Evolutionary conservation across 2,329 filamentous ascomycete genomes (phyloP).

Genomic region (Clonostachys sp.): DNA sequence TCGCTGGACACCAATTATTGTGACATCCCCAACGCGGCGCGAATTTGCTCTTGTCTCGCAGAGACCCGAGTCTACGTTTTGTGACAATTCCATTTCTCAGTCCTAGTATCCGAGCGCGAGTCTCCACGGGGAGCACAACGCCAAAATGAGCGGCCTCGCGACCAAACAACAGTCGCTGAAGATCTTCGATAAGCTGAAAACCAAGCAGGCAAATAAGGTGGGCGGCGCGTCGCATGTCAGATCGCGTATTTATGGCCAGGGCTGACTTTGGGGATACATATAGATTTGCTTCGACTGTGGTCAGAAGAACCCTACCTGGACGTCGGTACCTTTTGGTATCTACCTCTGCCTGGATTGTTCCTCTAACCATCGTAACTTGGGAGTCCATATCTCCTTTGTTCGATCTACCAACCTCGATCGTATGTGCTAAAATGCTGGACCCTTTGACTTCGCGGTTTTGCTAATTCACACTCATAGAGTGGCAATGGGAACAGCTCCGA

Average conservation of each 20-base stretch:
- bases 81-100: neutral
- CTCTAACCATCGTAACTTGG: conserved; percentile 92
- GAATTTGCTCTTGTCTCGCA: no score
- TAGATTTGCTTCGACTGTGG: conserved; percentile 98
- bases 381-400: conserved; percentile 98
- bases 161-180: conserved; percentile 93
- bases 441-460: neutral
- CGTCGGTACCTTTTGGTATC: conserved; percentile 93
- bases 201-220: conserved; percentile 93
- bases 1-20: neutral
- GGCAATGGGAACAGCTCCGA: conserved; percentile 98
- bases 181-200: conserved; percentile 96
- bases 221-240: conserved; percentile 11
- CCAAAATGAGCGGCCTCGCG: conserved; percentile 64
- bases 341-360: conserved; percentile 98
- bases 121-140: neutral
- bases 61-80: neutral
- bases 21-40: no score
- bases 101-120: neutral
- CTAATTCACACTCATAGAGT: conserved; percentile 50
- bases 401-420: conserved; percentile 97
- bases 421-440: conserved; percentile 44
- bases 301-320: conserved; percentile 98
- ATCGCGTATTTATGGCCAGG: neutral
- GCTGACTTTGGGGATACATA: conserved; percentile 5